These are phyloP conservation scores for Trichophyton mentagrophytes DNA, from an alignment of 2,329 filamentous ascomycete species.

Conservation along the genomic window DNA sequence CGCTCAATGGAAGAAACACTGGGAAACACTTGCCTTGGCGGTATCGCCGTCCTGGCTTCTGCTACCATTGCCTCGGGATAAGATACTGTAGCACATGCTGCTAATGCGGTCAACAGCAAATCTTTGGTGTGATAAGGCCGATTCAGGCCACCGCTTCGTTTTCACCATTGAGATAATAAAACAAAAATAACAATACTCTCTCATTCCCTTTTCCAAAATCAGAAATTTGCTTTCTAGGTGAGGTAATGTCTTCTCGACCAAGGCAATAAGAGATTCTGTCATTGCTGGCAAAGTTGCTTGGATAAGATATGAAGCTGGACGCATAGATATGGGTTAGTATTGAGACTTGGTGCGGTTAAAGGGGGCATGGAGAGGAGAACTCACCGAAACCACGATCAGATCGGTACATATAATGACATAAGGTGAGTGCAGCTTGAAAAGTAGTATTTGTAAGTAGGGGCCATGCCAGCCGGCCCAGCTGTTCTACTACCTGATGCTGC, in stretches of 20 bases:
- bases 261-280: constrained; percentile 10
- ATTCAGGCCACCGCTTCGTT: constrained; percentile 11
- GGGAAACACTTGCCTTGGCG: neutral
- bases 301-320: constrained; percentile 11
- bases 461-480: constrained; percentile 21
- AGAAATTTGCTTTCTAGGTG: constrained; percentile 15
- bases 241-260: constrained; percentile 14
- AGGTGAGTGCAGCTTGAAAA: constrained; percentile 25
- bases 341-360: neutral
- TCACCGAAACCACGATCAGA: constrained; percentile 17
- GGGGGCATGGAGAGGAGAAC: constrained; percentile 3
- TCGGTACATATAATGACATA: constrained; percentile 27
- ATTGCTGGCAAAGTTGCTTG: constrained; percentile 10
- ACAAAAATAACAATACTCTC: constrained; percentile 15
- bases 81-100: constrained; percentile 25
- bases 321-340: neutral
- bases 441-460: constrained; percentile 27
- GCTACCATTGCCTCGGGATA: constrained; percentile 20
- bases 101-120: constrained; percentile 27
- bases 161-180: constrained; percentile 14
- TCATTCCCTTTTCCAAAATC: constrained; percentile 15
- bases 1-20: neutral
- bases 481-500: constrained; percentile 24
- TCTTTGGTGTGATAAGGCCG: constrained; percentile 5
- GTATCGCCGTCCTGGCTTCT: neutral